phyloP scores from a whole-genome alignment of 371 early-diverging fungal species.

The Circinella umbellata region DNA sequence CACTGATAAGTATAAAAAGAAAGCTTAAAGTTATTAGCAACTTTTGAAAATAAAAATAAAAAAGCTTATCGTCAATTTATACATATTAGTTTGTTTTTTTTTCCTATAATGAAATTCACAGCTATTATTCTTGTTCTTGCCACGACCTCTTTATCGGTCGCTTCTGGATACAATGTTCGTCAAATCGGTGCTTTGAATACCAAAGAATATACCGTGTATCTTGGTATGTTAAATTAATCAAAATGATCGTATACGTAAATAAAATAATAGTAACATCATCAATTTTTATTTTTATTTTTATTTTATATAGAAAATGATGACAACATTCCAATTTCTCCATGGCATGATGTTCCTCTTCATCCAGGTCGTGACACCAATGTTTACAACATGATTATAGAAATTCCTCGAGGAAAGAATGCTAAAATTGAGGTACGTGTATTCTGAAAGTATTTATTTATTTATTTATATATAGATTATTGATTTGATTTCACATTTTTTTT shows the following conservation, averaged over 20 bases:
- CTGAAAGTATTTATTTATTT: too few species aligned
- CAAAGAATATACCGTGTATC: slow-evolving; percentile 82
- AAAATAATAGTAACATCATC: slow-evolving; percentile 10
- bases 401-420: slow-evolving; percentile 99
- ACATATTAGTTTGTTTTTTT: too few species aligned
- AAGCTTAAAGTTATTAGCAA: too few species aligned
- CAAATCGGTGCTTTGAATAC: slow-evolving; percentile 85
- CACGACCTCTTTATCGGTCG: slow-evolving; percentile 42
- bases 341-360: slow-evolving; percentile 20
- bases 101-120: not conserved
- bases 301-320: slow-evolving; percentile 12
- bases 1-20: too few species aligned
- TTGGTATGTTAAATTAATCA: too few species aligned
- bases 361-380: slow-evolving; percentile 5
- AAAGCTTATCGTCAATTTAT: too few species aligned
- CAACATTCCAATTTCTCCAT: slow-evolving; percentile 16
- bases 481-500: not conserved
- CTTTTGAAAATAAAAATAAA: too few species aligned
- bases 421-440: slow-evolving; percentile 98
- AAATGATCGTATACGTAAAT: too few species aligned
- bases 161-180: slow-evolving; percentile 63
- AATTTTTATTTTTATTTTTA: too few species aligned
- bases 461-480: too few species aligned
- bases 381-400: slow-evolving; percentile 97
- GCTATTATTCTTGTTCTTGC: not conserved